phyloP scores from a whole-genome alignment of 805 yeast genomes.

The Yarrowia alimentaria region DNA sequence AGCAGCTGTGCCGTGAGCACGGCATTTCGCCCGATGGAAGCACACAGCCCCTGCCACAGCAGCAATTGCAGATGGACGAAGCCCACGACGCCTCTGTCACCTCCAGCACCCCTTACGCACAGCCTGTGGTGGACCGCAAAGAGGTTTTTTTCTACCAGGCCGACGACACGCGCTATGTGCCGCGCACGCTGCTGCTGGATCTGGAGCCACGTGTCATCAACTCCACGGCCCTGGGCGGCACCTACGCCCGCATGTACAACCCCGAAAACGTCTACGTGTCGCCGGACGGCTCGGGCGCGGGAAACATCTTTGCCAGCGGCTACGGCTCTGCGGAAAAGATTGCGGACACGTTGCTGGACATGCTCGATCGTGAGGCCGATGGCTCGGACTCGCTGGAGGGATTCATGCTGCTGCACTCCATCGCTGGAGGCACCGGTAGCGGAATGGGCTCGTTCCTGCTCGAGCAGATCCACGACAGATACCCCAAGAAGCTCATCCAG shows the following conservation, averaged over 20 bases:
- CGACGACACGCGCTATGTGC: constrained; percentile 76
- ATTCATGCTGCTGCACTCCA: constrained; percentile 87
- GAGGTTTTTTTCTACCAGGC: constrained; percentile 78
- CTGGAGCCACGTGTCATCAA: constrained; percentile 81
- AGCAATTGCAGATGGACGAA: no score
- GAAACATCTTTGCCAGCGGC: constrained; percentile 94
- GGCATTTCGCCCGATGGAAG: constrained; percentile 69
- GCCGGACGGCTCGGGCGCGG: constrained; percentile 88
- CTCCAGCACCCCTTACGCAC: constrained; percentile 25
- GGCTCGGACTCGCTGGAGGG: constrained; percentile 86
- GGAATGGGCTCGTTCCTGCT: constrained; percentile 85
- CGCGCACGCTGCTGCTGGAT: constrained; percentile 82
- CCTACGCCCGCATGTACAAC: constrained; percentile 65
- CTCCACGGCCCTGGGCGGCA: constrained; percentile 50
- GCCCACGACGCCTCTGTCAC: no score
- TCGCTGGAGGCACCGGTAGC: constrained; percentile 98
- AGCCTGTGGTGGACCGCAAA: constrained; percentile 61
- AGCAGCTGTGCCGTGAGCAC: constrained; percentile 81
- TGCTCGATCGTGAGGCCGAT: constrained; percentile 87
- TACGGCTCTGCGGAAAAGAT: constrained; percentile 68
- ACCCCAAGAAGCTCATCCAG: constrained; percentile 74
- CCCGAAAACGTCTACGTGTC: constrained; percentile 78
- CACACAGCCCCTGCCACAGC: no score
- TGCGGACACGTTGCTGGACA: constrained; percentile 71
- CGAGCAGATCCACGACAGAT: constrained; percentile 76